These are phyloP conservation scores for Sordariomycetes sp. DNA, from an alignment of 2,329 filamentous ascomycete species.

Conservation along the genomic window DNA sequence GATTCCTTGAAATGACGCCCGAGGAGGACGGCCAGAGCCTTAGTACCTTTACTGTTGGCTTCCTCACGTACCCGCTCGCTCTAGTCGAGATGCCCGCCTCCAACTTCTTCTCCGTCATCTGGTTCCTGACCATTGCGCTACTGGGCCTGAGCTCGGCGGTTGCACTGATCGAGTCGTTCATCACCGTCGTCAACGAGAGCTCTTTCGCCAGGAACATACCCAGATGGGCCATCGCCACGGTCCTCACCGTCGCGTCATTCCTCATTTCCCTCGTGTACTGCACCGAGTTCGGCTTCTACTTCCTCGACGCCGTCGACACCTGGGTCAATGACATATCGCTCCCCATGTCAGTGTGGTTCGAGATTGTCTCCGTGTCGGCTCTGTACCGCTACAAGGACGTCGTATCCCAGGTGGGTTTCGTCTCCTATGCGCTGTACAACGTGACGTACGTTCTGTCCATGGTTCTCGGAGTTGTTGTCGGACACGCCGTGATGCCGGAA, in stretches of 20 bases:
- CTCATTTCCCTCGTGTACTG: constrained; percentile 37
- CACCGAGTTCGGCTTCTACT: constrained; percentile 38
- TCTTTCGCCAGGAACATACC: constrained; percentile 21
- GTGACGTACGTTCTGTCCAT: constrained; percentile 33
- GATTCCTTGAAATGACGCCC: constrained; percentile 19
- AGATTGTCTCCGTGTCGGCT: constrained; percentile 34
- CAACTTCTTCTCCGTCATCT: constrained; percentile 38
- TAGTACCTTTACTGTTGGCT: constrained; percentile 38
- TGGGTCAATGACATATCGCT: constrained; percentile 38
- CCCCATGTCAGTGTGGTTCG: constrained; percentile 34
- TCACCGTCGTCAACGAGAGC: constrained; percentile 34
- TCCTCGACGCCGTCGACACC: constrained; percentile 35
- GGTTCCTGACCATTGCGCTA: constrained; percentile 39
- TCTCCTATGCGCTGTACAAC: constrained; percentile 27
- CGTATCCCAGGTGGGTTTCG: constrained; percentile 24
- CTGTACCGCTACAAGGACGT: constrained; percentile 34
- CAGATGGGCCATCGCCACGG: constrained; percentile 26
- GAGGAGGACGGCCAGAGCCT: constrained; percentile 17
- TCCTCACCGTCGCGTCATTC: constrained; percentile 27
- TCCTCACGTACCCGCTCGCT: constrained; percentile 37
- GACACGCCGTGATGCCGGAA: constrained; percentile 23
- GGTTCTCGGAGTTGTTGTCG: constrained; percentile 30
- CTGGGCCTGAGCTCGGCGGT: constrained; percentile 40
- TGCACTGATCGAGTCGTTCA: constrained; percentile 35
- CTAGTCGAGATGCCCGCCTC: constrained; percentile 39